These are phyloP conservation scores for Eustoma russellianum DNA, from an alignment of 257 asterid species.

Conservation along the genomic window DNA sequence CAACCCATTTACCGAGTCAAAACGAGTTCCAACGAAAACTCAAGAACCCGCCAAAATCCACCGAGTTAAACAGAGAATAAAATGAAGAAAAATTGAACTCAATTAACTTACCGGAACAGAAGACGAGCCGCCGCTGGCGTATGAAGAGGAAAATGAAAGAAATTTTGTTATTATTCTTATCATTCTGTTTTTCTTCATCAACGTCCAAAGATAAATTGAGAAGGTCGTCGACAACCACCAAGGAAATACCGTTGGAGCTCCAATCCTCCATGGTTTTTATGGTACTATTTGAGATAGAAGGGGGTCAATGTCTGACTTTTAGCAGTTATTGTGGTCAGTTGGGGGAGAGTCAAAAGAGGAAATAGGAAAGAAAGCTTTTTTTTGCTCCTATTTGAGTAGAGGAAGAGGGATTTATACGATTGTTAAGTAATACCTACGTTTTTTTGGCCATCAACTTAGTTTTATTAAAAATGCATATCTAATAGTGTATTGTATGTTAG, in stretches of 20 bases:
- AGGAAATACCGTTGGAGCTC: conserved; percentile 24
- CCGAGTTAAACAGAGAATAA: conserved; percentile 24
- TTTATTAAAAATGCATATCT: too few relatives aligned
- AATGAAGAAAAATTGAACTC: background rate
- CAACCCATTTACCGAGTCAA: conserved; percentile 35
- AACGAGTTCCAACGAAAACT: too few relatives aligned
- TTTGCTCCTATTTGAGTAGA: conserved; percentile 8
- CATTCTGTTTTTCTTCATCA: conserved; percentile 19
- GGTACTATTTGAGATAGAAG: background rate
- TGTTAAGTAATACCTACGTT: background rate
- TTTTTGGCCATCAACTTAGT: background rate
- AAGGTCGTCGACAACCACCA: conserved; percentile 52
- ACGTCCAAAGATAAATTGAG: conserved; percentile 61
- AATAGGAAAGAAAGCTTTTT: conserved; percentile 9
- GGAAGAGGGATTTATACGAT: too few relatives aligned
- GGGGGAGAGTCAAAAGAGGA: too few relatives aligned
- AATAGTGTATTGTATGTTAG: background rate
- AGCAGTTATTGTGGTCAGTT: background rate
- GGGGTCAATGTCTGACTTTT: too few relatives aligned
- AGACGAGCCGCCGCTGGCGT: conserved; percentile 11
- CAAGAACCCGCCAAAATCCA: conserved; percentile 21
- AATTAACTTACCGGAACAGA: conserved; percentile 26
- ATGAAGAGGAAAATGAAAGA: conserved; percentile 9
- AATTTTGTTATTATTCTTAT: too few relatives aligned
- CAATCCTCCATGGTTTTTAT: conserved; percentile 39